A percentile compares a stretch with the other conserved stretches of the same genome.
Conservation (phyloP, 345 rosid genomes). For the Durio zibethinus region DNA sequence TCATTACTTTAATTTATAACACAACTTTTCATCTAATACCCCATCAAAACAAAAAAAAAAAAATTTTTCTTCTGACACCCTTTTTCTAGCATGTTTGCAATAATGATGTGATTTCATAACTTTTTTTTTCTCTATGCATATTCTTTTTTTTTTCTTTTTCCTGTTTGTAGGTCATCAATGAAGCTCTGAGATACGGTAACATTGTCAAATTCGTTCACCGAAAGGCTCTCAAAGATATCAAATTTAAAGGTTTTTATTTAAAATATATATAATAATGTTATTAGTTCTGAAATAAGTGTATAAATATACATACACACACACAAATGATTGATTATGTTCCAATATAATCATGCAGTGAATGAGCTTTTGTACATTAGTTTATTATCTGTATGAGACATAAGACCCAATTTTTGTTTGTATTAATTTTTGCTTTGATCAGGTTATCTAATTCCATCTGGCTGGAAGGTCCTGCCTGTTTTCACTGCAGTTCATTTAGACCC, state of each 20-base stretch:
- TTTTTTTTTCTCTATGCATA: conserved; percentile 1
- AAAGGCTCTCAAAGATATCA: conserved; percentile 57
- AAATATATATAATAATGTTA: background rate
- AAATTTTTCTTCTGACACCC: background rate
- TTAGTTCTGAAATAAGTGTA: background rate
- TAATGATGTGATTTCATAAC: conserved; percentile 2
- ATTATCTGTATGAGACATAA: background rate
- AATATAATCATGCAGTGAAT: conserved; percentile 1
- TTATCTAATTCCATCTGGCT: conserved; percentile 49
- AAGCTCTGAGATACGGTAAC: conserved; percentile 52
- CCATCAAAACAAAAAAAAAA: background rate
- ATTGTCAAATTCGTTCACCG: conserved; percentile 60
- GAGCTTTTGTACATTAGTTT: background rate
- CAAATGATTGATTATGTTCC: background rate
- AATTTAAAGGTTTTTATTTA: conserved; percentile 36
- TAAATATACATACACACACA: no score
- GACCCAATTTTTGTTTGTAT: background rate
- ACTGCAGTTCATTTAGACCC: conserved; percentile 53
- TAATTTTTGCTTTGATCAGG: conserved; percentile 22
- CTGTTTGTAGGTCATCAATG: conserved; percentile 47
- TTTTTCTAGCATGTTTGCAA: background rate
- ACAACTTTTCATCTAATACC: background rate
- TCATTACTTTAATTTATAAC: background rate
- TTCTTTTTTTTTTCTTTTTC: background rate
- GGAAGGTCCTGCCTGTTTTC: conserved; percentile 62